Conservation (phyloP, 192 early-diverging fungal genomes). For the Lunasporangiospora selenospora region DNA sequence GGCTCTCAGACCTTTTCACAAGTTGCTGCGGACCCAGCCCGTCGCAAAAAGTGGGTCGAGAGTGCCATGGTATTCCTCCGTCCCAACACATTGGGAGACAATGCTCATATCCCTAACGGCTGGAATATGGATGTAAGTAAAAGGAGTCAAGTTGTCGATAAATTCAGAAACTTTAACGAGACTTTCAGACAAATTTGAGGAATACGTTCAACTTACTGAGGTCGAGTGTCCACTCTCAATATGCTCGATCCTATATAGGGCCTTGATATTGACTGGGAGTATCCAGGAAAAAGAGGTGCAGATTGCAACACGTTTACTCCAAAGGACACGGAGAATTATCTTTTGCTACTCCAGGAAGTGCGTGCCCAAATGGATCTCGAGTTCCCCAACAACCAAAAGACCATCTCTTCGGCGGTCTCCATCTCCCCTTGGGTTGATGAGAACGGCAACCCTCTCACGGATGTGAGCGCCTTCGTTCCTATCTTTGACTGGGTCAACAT, state of each 20-base stretch:
- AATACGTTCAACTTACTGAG: too few species aligned
- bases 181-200: too few species aligned
- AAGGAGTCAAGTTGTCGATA: too few species aligned
- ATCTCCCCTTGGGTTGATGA: constrained; percentile 62
- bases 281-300: constrained; percentile 30
- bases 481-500: constrained; percentile 68
- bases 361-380: constrained; percentile 50
- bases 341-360: constrained; percentile 60
- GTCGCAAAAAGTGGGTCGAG: constrained; percentile 36
- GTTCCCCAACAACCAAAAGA: constrained; percentile 52
- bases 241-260: constrained; percentile 5
- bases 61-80: constrained; percentile 31
- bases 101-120: neutral
- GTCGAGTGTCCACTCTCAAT: constrained; percentile 51
- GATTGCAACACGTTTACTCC: constrained; percentile 21
- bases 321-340: constrained; percentile 65
- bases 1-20: constrained; percentile 56
- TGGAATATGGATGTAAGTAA: too few species aligned
- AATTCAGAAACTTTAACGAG: too few species aligned
- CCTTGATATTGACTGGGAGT: constrained; percentile 64
- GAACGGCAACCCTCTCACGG: constrained; percentile 44
- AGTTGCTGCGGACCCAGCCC: constrained; percentile 36
- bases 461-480: constrained; percentile 58
- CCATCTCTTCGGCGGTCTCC: constrained; percentile 67
- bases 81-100: neutral